A percentile compares a stretch with the other conserved stretches of the same genome.
Evolutionary conservation across 2,329 filamentous ascomycete species (phyloP).

Genomic region (Phoma sp.): DNA sequence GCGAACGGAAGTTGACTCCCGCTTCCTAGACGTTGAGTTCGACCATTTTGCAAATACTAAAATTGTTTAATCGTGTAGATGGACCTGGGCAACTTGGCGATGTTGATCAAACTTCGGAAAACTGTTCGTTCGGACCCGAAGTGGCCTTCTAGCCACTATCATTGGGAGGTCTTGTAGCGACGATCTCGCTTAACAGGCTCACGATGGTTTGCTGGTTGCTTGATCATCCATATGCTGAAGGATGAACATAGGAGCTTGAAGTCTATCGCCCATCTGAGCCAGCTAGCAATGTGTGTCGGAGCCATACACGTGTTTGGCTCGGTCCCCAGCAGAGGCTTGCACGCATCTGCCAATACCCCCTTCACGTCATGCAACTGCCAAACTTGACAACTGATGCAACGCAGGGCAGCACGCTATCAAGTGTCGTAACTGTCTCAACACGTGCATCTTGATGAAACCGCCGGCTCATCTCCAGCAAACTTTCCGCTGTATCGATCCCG

Average conservation of each 20-base stretch:
- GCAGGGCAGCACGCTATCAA: constrained; percentile 3
- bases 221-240: background rate
- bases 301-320: background rate
- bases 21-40: background rate
- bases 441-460: constrained; percentile 10
- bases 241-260: background rate
- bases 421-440: constrained; percentile 15
- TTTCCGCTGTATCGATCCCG: constrained; percentile 4
- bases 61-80: background rate
- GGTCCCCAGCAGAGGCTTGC: background rate
- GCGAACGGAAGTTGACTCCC: background rate
- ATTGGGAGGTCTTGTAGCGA: background rate
- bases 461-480: constrained; percentile 2
- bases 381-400: background rate
- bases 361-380: constrained; percentile 5
- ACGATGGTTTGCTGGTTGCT: background rate
- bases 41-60: background rate
- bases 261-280: too few species aligned
- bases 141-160: background rate
- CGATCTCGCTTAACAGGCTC: background rate
- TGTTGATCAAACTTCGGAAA: background rate
- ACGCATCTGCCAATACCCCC: constrained; percentile 5
- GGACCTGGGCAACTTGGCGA: background rate
- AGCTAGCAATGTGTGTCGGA: background rate
- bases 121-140: background rate